A percentile compares a stretch with the other conserved stretches of the same genome.
Evolutionary conservation across 1,139 yeast species (phyloP).

Genomic region (Taphrina pruni): DNA sequence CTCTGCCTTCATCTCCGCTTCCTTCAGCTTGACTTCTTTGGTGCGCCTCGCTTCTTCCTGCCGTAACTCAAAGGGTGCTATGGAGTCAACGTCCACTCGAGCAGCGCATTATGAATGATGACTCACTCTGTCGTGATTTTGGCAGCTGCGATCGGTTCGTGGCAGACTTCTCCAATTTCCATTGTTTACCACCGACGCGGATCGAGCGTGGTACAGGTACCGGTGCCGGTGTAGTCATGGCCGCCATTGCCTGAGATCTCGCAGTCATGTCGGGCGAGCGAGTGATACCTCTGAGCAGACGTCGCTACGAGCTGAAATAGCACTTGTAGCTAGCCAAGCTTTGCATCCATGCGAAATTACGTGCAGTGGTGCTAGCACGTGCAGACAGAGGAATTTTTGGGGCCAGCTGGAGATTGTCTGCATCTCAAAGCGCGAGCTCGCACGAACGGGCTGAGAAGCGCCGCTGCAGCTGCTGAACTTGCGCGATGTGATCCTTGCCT

Average conservation of each 20-base stretch:
- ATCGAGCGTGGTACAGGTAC: constrained; percentile 15
- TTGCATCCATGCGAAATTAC: too few relatives aligned
- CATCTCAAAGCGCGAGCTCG: neutral
- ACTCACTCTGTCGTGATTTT: constrained; percentile 24
- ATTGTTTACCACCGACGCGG: constrained; percentile 37
- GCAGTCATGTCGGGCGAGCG: constrained; percentile 27
- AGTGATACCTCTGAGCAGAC: neutral
- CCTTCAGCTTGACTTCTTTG: constrained; percentile 34
- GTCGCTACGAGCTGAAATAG: neutral
- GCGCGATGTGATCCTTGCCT: too few relatives aligned
- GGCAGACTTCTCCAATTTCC: constrained; percentile 31
- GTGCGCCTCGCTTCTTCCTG: constrained; percentile 26
- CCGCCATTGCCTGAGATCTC: constrained; percentile 31
- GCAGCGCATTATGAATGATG: neutral
- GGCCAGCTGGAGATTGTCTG: neutral
- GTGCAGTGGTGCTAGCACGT: neutral
- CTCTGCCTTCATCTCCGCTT: constrained; percentile 35
- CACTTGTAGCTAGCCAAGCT: neutral
- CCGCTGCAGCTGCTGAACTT: neutral
- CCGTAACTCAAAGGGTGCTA: constrained; percentile 29
- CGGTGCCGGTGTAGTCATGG: constrained; percentile 21
- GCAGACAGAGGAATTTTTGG: neutral
- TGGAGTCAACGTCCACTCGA: neutral
- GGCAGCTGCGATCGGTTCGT: constrained; percentile 36
- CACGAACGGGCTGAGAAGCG: neutral